These are phyloP conservation scores for Globisporangium sylvaticum DNA, from an alignment of 352 stramenopile species.

Conservation along the genomic window DNA sequence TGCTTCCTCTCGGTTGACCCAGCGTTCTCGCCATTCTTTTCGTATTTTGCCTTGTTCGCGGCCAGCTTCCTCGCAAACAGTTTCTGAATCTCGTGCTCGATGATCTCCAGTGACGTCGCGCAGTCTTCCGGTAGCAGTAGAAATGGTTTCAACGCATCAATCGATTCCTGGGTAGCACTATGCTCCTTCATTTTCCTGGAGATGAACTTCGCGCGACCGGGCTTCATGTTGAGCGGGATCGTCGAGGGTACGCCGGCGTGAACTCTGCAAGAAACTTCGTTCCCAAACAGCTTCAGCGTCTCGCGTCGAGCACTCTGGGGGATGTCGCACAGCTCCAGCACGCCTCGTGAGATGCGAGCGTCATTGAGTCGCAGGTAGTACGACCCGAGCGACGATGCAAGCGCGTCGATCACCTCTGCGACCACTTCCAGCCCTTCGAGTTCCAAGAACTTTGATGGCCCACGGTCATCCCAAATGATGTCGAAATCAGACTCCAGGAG, in stretches of 20 bases:
- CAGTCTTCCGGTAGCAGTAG: slow-evolving; percentile 71
- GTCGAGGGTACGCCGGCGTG: slow-evolving; percentile 59
- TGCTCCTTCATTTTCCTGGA: slow-evolving; percentile 67
- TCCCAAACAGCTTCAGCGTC: slow-evolving; percentile 72
- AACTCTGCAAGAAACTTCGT: slow-evolving; percentile 64
- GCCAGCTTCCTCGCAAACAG: slow-evolving; percentile 47
- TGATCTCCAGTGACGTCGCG: slow-evolving; percentile 50
- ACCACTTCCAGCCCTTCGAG: slow-evolving; percentile 78
- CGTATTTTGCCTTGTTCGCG: slow-evolving; percentile 21
- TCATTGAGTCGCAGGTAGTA: slow-evolving; percentile 85
- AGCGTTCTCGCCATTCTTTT: slow-evolving; percentile 3
- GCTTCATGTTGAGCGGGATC: slow-evolving; percentile 50
- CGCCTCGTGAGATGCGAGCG: slow-evolving; percentile 55
- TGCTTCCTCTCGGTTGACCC: slow-evolving; percentile 36
- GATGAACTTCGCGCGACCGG: slow-evolving; percentile 73
- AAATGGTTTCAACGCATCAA: slow-evolving; percentile 70
- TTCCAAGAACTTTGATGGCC: slow-evolving; percentile 63
- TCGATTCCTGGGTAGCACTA: slow-evolving; percentile 32
- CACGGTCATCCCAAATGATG: slow-evolving; percentile 78
- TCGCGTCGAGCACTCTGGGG: slow-evolving; percentile 50
- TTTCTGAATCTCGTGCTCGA: slow-evolving; percentile 64
- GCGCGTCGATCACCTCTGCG: slow-evolving; percentile 60
- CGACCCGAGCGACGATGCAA: slow-evolving; percentile 55
- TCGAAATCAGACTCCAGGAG: slow-evolving; percentile 83
- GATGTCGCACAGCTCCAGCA: slow-evolving; percentile 70